Evolutionary conservation across 2,329 filamentous ascomycete species (phyloP).

Genomic region (Sphaerulina populicola): DNA sequence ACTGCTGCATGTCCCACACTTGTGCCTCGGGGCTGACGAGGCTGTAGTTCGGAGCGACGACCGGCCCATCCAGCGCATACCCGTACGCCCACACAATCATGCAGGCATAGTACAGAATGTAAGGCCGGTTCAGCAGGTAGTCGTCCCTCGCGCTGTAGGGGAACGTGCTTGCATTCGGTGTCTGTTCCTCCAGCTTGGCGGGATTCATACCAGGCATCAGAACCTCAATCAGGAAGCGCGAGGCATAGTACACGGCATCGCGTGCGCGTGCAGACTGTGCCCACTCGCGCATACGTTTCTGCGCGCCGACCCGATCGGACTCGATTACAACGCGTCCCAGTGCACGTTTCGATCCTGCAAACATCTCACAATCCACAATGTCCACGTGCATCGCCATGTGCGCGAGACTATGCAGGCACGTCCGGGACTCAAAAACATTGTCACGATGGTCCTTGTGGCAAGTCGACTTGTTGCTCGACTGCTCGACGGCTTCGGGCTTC

Average conservation of each 20-base stretch:
- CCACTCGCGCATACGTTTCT: constrained; percentile 85
- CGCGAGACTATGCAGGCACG: constrained; percentile 82
- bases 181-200: constrained; percentile 5
- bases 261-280: constrained; percentile 79
- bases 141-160: constrained; percentile 78
- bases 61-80: constrained; percentile 74
- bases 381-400: constrained; percentile 98
- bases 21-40: constrained; percentile 57
- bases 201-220: constrained; percentile 50
- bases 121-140: constrained; percentile 80
- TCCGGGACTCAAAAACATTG: constrained; percentile 77
- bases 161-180: constrained; percentile 33
- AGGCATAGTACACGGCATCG: constrained; percentile 84
- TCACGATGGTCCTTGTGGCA: constrained; percentile 45
- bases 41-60: constrained; percentile 32
- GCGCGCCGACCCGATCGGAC: constrained; percentile 70
- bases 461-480: constrained; percentile 25
- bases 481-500: constrained; percentile 41
- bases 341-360: constrained; percentile 75
- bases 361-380: constrained; percentile 95
- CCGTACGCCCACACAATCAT: constrained; percentile 95
- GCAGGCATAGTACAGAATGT: constrained; percentile 89
- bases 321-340: constrained; percentile 77
- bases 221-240: constrained; percentile 81
- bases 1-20: constrained; percentile 69